phyloP scores from a whole-genome alignment of 1,284 basidiomycete species.

The Anthracocystis walkeri region DNA sequence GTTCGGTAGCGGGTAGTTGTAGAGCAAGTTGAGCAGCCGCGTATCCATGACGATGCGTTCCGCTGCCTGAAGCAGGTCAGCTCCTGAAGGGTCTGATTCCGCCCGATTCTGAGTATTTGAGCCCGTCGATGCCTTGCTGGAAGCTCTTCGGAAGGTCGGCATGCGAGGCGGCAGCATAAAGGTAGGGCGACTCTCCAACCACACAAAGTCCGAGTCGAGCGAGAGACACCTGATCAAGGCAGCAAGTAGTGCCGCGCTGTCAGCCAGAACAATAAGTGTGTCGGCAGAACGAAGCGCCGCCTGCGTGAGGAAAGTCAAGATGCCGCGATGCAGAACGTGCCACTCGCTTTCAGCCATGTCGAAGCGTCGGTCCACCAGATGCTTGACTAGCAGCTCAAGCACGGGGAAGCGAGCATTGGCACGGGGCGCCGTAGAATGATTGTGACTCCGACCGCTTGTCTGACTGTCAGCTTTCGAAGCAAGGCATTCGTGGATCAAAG shows the following conservation, averaged over 20 bases:
- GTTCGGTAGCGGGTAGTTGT: slow-evolving; percentile 44
- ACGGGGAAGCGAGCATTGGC: slow-evolving; percentile 49
- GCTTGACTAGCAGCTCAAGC: slow-evolving; percentile 56
- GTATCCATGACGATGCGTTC: slow-evolving; percentile 57
- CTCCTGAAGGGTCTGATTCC: slow-evolving; percentile 29
- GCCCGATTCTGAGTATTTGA: not conserved
- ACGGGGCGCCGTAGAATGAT: slow-evolving; percentile 8
- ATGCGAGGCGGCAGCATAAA: slow-evolving; percentile 29
- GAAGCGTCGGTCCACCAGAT: slow-evolving; percentile 57
- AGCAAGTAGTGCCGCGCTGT: slow-evolving; percentile 53
- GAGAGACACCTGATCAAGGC: slow-evolving; percentile 54
- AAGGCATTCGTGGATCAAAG: slow-evolving; percentile 41
- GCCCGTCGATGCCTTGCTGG: not conserved
- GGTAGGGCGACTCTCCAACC: slow-evolving; percentile 39
- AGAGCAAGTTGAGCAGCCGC: slow-evolving; percentile 56
- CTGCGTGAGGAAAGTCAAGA: slow-evolving; percentile 46
- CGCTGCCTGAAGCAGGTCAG: slow-evolving; percentile 36
- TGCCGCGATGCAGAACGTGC: slow-evolving; percentile 40
- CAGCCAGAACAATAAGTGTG: slow-evolving; percentile 50
- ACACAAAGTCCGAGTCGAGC: slow-evolving; percentile 53
- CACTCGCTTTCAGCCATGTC: slow-evolving; percentile 38
- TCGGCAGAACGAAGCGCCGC: slow-evolving; percentile 45
- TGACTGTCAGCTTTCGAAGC: slow-evolving; percentile 18
- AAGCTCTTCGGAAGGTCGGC: not conserved
- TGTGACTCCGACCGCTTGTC: not conserved